Conservation (phyloP, 352 stramenopile species). For the Pythium periplocum region DNA sequence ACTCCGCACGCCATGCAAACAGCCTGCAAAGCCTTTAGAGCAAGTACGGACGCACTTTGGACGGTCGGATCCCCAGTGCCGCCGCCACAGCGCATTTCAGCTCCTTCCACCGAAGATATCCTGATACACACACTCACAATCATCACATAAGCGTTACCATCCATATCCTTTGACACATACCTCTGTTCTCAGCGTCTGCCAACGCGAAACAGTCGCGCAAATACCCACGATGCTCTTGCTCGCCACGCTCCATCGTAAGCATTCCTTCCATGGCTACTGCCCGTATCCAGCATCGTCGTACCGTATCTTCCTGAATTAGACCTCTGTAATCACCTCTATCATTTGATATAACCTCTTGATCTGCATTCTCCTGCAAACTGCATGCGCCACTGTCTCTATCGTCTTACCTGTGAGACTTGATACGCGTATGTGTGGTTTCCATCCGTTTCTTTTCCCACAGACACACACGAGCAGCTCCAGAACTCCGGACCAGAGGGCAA, state of each 20-base stretch:
- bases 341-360: constrained; percentile 2
- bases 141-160: constrained; percentile 3
- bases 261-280: neutral
- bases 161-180: constrained; percentile 9
- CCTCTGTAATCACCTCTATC: neutral
- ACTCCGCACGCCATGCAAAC: too few relatives aligned
- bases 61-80: constrained; percentile 53
- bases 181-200: constrained; percentile 26
- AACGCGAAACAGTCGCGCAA: constrained; percentile 43
- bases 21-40: neutral
- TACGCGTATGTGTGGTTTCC: constrained; percentile 15
- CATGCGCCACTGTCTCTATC: too few relatives aligned
- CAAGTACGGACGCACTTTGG: constrained; percentile 27
- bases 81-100: constrained; percentile 71
- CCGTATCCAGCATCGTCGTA: constrained; percentile 14
- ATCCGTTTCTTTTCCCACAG: constrained; percentile 19
- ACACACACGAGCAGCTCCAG: constrained; percentile 1
- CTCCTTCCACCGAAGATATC: constrained; percentile 31
- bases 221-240: constrained; percentile 17
- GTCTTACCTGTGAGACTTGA: constrained; percentile 5
- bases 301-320: constrained; percentile 9
- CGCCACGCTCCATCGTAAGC: neutral
- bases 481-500: neutral
- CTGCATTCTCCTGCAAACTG: constrained; percentile 2
- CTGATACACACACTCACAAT: constrained; percentile 16